Evolutionary conservation across 2,329 filamentous ascomycete species (phyloP), one percentile per base, ranked within the genome.

Genomic region (Kalmusia sp.): DNA sequence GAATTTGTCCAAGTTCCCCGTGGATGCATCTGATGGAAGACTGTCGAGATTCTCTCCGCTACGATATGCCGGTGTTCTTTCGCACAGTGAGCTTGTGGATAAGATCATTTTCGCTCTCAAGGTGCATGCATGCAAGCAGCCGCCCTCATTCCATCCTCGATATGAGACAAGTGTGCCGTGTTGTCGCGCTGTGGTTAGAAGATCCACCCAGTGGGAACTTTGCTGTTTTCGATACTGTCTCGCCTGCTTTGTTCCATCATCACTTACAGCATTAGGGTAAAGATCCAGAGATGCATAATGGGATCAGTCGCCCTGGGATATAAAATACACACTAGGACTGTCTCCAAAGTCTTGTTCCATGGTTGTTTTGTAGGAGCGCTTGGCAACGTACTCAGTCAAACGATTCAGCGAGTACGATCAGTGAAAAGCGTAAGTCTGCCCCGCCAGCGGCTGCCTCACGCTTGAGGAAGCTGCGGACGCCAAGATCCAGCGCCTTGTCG

Each of bases 401-500:
- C 79, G 71, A 87, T 59, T 84, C 80, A 34, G 83, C 84, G 61
- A 88, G 67, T 52, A 82, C 84, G 49, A 88, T 82, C 50, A 88
- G 68, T 73, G 85, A 87, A 71, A 88, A 88, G 58, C 86, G 78
- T 72, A 87, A 65, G 71, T 86, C 84, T 11, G 84, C 84, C 4
- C 79, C 83, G 43, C 79, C 79, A 15, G 77, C 79, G 54, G 79
- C 77, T 47, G 77, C 73, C 68, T 87, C 86, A 22, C 80, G 77
- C 70, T 80, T 82, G 69, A 88, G 73, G 55, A 88, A 87, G 48
- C 77, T 78, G 59, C 82, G 77, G 1, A 87, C 82, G 2, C 93
- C 92, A 66, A 92, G 73, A 27, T 87, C 80, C 65, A 97, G 76
- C 7, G 91, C 93, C 73, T 84, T 87, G 51, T 89, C 82, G 70